Percentiles rank a stretch among this genome's conserved stretches.
These are phyloP conservation scores for Piloderma croceum DNA, from an alignment of 768 basidiomycete genomes.

Conservation along the genomic window DNA sequence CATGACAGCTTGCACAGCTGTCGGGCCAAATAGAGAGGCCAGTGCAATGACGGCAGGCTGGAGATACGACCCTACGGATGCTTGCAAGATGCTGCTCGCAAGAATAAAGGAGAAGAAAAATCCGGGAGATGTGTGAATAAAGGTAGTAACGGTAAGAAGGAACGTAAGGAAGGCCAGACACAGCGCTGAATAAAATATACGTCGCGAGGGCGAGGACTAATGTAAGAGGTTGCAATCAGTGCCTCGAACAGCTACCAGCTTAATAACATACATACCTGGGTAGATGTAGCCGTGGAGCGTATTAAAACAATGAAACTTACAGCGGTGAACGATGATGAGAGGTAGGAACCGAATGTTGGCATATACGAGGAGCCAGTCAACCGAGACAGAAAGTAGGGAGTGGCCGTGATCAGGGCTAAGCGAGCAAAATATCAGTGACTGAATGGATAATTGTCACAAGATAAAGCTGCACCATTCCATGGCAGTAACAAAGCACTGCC, in stretches of 20 bases:
- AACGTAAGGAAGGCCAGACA: constrained; percentile 48
- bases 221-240: not conserved
- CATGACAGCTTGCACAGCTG: constrained; percentile 69
- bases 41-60: constrained; percentile 74
- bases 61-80: constrained; percentile 64
- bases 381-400: constrained; percentile 73
- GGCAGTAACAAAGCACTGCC: constrained; percentile 78
- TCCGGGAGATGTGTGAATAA: constrained; percentile 45
- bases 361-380: constrained; percentile 54
- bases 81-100: constrained; percentile 52
- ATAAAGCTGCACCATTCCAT: constrained; percentile 71
- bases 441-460: too few relatives aligned
- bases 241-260: constrained; percentile 2
- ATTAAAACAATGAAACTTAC: constrained; percentile 67
- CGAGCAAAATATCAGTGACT: not conserved
- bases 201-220: constrained; percentile 57
- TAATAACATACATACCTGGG: constrained; percentile 43
- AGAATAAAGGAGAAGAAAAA: constrained; percentile 65
- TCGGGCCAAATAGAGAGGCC: constrained; percentile 74
- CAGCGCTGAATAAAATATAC: constrained; percentile 48
- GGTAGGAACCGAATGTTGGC: constrained; percentile 58
- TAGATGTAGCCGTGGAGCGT: constrained; percentile 65
- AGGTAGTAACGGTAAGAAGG: constrained; percentile 63
- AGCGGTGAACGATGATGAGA: constrained; percentile 57
- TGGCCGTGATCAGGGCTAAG: constrained; percentile 79